phyloP scores from a whole-genome alignment of 106 monocot genomes.

The Dendrobium officinale region DNA sequence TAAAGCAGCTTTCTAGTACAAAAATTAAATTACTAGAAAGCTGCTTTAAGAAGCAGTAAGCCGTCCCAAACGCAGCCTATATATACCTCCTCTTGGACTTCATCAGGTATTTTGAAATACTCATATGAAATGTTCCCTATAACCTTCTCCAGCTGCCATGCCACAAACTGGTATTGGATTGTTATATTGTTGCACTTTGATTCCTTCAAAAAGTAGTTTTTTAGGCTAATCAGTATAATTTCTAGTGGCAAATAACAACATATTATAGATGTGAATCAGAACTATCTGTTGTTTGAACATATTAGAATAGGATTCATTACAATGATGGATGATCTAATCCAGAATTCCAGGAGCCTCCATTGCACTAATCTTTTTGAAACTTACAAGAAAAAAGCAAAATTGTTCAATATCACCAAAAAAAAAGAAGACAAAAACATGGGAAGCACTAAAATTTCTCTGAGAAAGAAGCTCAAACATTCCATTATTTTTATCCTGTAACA shows the following conservation, averaged over 20 bases:
- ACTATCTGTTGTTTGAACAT: too few relatives aligned
- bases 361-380: not conserved
- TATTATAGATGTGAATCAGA: too few relatives aligned
- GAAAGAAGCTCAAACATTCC: too few relatives aligned
- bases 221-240: not conserved
- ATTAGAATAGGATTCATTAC: too few relatives aligned
- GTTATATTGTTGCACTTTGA: constrained; percentile 19
- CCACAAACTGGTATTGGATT: constrained; percentile 61
- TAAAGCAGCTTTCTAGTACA: too few relatives aligned
- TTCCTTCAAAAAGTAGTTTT: constrained; percentile 23
- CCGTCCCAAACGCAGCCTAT: too few relatives aligned
- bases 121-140: constrained; percentile 54
- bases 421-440: not conserved
- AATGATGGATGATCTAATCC: not conserved
- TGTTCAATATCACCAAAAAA: not conserved
- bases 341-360: not conserved
- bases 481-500: too few relatives aligned
- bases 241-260: not conserved
- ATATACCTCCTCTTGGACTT: constrained; percentile 82
- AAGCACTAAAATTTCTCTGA: too few relatives aligned
- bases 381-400: not conserved
- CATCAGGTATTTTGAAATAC: constrained; percentile 69
- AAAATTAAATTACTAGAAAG: too few relatives aligned
- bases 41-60: too few relatives aligned
- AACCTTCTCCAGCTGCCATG: constrained; percentile 78